Base-by-base conservation (phyloP, 2,329 filamentous ascomycete species). In the Moelleriella libera region DNA sequence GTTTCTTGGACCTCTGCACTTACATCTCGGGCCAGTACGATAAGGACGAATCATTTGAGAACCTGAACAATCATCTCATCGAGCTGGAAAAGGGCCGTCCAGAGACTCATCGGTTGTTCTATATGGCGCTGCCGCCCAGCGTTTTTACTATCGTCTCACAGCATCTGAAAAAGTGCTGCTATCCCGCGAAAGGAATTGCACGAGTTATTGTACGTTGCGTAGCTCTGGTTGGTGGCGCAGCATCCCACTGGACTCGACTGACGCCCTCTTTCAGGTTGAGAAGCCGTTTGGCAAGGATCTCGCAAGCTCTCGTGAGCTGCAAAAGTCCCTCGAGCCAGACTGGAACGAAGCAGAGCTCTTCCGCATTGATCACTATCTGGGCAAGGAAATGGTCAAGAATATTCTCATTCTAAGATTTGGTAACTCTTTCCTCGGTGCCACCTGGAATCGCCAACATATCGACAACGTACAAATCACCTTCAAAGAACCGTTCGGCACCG, bases 381-480 rank as follows among this genome's bases (percentile, higher is more conserved):
- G 94, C 60, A 98, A 98, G 77, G 92, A 98, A 71, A 98, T 98
- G 92, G 92, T 98, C 60, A 98, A 98, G 82, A 98, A 98, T 71
- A 94, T 98, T 57, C 77, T 98, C 55, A 96, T 98, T 58, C 79
- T 98, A 56, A 81, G 94, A 63, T 98, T 98, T 64, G 94, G 92
- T 58, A 98, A 98, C 74, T 89, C 94, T 57, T 98, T 98, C 77
- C 86, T 98, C 58, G 89, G 89, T 55, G 90, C 92, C 42, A 98
- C 90, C 50, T 98, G 92, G 92, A 98, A 97, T 75, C 82, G 92
- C 57, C 89, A 96, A 68, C 90, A 97, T 75, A 98, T 98, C 71
- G 92, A 97, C 72, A 98, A 95, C 60, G 85, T 98, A 45, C 92
- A 97, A 73, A 97, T 98, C 63, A 88, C 92, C 44, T 98, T 98